Evolutionary conservation across 331 rosid species (phyloP).

Genomic region (Acacia pycnantha): DNA sequence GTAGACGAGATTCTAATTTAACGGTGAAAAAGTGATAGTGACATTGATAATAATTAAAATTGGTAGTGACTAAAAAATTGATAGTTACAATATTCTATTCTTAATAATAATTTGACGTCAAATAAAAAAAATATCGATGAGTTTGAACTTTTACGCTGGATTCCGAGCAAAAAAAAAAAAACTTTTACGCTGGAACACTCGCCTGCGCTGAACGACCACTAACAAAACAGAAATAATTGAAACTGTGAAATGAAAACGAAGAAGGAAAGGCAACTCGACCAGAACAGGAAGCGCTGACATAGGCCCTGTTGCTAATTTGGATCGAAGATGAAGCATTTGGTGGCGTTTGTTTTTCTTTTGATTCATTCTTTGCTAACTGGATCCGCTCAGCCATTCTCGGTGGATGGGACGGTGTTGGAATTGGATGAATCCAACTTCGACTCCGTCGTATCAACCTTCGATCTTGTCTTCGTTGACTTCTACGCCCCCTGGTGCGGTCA

Average conservation of each 20-base stretch:
- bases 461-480: constrained; percentile 52
- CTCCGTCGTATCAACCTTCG: constrained; percentile 46
- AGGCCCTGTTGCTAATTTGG: neutral
- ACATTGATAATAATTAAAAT: too few relatives aligned
- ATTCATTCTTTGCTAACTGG: constrained; percentile 21
- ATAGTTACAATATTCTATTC: too few relatives aligned
- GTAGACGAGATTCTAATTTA: too few relatives aligned
- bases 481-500: constrained; percentile 62
- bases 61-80: too few relatives aligned
- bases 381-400: constrained; percentile 25
- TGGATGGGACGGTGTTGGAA: constrained; percentile 43
- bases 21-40: too few relatives aligned
- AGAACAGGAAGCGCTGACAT: neutral
- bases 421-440: constrained; percentile 50
- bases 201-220: neutral
- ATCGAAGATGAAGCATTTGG: constrained; percentile 22
- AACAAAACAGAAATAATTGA: neutral
- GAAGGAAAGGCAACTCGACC: neutral
- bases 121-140: neutral
- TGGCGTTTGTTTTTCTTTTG: neutral
- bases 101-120: too few relatives aligned
- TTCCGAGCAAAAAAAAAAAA: too few relatives aligned
- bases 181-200: neutral
- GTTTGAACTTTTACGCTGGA: neutral
- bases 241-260: neutral